Conservation (phyloP, 2,329 filamentous ascomycete genomes). For the Daldinia eschscholtzii region DNA sequence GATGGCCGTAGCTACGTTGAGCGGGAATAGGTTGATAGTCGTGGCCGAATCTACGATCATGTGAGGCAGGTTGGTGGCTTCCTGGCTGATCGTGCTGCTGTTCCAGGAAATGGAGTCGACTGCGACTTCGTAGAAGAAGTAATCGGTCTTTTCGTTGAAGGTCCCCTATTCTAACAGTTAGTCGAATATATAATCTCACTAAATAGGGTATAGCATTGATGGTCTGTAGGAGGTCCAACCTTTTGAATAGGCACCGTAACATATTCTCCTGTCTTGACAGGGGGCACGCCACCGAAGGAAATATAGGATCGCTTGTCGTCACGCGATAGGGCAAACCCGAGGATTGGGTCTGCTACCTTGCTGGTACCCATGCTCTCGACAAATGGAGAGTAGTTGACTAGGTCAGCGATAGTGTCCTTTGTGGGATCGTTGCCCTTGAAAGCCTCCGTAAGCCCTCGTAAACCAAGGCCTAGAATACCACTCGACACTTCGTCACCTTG, state of each 20-base stretch:
- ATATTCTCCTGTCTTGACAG: conserved; percentile 49
- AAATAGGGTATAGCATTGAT: neutral
- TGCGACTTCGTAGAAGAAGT: conserved; percentile 51
- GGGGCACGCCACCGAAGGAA: conserved; percentile 53
- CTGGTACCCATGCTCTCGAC: conserved; percentile 48
- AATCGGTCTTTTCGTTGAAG: conserved; percentile 43
- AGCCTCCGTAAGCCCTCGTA: conserved; percentile 50
- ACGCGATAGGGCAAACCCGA: conserved; percentile 53
- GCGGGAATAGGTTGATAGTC: conserved; percentile 51
- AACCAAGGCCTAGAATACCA: conserved; percentile 53
- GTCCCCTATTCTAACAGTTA: conserved; percentile 21
- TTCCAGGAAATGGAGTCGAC: conserved; percentile 43
- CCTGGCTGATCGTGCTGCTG: conserved; percentile 42
- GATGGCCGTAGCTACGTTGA: conserved; percentile 49
- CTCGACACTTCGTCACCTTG: conserved; percentile 51
- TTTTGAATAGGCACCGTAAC: conserved; percentile 48
- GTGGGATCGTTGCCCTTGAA: conserved; percentile 43
- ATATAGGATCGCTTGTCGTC: conserved; percentile 51
- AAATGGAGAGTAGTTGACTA: conserved; percentile 49
- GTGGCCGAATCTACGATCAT: conserved; percentile 54
- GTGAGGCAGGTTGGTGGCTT: conserved; percentile 40
- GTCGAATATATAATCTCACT: neutral
- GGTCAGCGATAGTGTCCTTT: conserved; percentile 42
- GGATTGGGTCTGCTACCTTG: conserved; percentile 44
- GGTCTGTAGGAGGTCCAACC: conserved; percentile 30